phyloP scores from a whole-genome alignment of 805 yeast genomes.

The Kazachstania martiniae region DNA sequence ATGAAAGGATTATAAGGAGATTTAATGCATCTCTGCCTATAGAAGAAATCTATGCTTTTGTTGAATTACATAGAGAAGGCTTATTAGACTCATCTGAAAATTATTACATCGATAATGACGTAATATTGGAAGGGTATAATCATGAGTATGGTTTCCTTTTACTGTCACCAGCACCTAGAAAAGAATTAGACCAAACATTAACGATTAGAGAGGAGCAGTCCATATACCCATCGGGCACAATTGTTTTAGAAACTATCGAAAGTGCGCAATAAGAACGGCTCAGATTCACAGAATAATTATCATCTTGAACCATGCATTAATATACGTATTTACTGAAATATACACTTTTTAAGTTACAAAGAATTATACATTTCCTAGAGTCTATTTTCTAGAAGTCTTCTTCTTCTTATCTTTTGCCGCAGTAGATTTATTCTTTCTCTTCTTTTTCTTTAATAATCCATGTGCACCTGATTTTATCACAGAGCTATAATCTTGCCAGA shows the following conservation, averaged over 20 bases:
- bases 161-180: constrained; percentile 48
- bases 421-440: constrained; percentile 53
- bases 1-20: constrained; percentile 44
- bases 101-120: constrained; percentile 13
- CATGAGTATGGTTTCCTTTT: constrained; percentile 42
- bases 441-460: constrained; percentile 76
- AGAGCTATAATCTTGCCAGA: constrained; percentile 69
- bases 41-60: constrained; percentile 61
- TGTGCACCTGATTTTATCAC: constrained; percentile 58
- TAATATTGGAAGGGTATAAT: constrained; percentile 32
- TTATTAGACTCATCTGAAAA: constrained; percentile 13
- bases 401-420: constrained; percentile 8
- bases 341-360: background rate
- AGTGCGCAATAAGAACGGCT: background rate
- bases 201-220: constrained; percentile 33
- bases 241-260: constrained; percentile 52
- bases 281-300: too few species aligned
- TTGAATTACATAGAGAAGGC: constrained; percentile 38
- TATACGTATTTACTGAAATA: background rate
- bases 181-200: constrained; percentile 28
- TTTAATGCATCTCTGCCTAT: constrained; percentile 38
- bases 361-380: background rate
- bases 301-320: too few species aligned
- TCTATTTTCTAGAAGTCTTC: constrained; percentile 3
- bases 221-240: constrained; percentile 55